Evolutionary conservation across 1,284 basidiomycete genomes (phyloP), one percentile per base, ranked within the genome.

Genomic region (Garcileccinum viscosum): DNA sequence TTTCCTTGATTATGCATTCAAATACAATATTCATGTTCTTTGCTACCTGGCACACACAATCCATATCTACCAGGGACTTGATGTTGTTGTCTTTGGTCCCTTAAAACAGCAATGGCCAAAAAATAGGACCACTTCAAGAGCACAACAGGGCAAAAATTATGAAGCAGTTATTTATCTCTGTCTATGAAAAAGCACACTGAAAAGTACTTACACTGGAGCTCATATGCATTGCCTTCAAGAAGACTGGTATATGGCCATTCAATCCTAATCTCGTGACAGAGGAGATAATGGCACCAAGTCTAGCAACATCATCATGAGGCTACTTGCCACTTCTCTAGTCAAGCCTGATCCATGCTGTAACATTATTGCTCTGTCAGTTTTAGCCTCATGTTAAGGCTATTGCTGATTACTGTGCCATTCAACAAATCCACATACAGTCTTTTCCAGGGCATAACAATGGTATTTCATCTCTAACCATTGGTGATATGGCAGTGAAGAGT

Each of bases 61-160:
- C 7, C 68, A 69, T n/a, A 40, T 69, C 3, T 68, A 69, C 14
- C 47, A 69, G 12, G 66, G 59, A 5, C 62, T 69, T 24, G 62
- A 69, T 44, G 47, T 69, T 2, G 35, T 61, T 0, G 27, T 69
- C 3, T 69, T 68, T n/a, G n/a, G 62, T 1, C 33, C 58, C 2
- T 15, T 69, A 1, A 69, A 68, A 3, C 1, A 33, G 1, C 32
- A 5, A 9, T 65, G 67, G 67, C 58, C 5, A 12, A 65, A 9
- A 62, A 69, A 24, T n/a, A 12, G 7, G 62, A 63, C 4, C 1
- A 4, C 4, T 65, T 24, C 3, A 5, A 50, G 8, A 24, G 40
- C 17, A 17, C 15, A 2, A 67, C 4, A 1, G 1, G 8, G 4
- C 56, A 60, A 19, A 30, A 6, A 22, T 70, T 6, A 67, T 17